A percentile compares a stretch with the other conserved stretches of the same genome.
Conservation (phyloP, 2,329 filamentous ascomycete genomes). For the Cladophialophora immunda region DNA sequence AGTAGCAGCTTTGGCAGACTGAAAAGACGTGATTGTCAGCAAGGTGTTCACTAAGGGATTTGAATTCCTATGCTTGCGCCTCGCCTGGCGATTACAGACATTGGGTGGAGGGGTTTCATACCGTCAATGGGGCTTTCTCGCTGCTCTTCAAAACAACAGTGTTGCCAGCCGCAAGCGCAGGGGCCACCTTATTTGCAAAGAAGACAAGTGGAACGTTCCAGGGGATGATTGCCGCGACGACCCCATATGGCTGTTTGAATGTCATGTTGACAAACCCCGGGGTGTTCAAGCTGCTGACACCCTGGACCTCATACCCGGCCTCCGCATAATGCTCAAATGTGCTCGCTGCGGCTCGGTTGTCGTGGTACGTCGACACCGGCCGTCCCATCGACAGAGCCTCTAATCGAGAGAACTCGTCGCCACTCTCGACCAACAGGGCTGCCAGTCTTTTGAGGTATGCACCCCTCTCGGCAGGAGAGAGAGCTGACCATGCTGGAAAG, state of each 20-base stretch:
- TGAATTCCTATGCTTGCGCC: neutral
- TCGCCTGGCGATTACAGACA: neutral
- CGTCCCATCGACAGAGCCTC: slow-evolving; percentile 50
- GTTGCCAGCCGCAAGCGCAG: slow-evolving; percentile 50
- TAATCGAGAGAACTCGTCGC: slow-evolving; percentile 46
- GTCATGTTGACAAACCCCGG: slow-evolving; percentile 37
- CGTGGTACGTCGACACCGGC: slow-evolving; percentile 39
- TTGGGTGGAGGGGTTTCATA: slow-evolving; percentile 44
- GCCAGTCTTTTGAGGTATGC: slow-evolving; percentile 47
- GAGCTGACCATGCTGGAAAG: slow-evolving; percentile 50
- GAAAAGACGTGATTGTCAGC: slow-evolving; percentile 51
- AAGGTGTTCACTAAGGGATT: slow-evolving; percentile 56
- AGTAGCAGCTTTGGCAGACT: slow-evolving; percentile 63
- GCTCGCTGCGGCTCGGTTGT: slow-evolving; percentile 28
- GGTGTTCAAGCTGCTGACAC: slow-evolving; percentile 35
- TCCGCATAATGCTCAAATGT: slow-evolving; percentile 35
- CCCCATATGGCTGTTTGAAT: slow-evolving; percentile 36
- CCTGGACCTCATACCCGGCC: slow-evolving; percentile 40
- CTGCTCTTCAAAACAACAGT: slow-evolving; percentile 44
- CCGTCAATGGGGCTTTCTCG: slow-evolving; percentile 41
- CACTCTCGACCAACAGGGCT: slow-evolving; percentile 43
- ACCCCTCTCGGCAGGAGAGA: slow-evolving; percentile 46
- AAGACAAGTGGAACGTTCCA: slow-evolving; percentile 64
- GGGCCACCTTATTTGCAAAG: slow-evolving; percentile 52
- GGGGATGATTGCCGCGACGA: slow-evolving; percentile 62